Evolutionary conservation across 768 basidiomycete genomes (phyloP), one percentile per base, ranked within the genome.

Genomic region (Punctularia strigosozonata): DNA sequence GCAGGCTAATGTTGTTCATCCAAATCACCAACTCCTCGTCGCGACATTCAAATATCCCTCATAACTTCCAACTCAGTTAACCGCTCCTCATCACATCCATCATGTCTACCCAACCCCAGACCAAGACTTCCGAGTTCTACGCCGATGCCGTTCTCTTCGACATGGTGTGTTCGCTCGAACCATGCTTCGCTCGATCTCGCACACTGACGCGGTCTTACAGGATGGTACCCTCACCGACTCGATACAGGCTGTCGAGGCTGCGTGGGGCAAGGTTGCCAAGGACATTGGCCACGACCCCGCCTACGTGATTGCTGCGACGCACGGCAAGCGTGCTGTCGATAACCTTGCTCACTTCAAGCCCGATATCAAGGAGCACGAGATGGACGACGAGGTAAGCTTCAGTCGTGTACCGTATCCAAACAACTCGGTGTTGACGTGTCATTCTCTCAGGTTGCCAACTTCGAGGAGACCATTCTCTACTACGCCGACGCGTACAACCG

Each of bases 271-370:
- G 49, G 79, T 84, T 31, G 80, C 81, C 2, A 60, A 61, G 37
- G 79, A 82, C 52, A 69, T 84, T 37, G 77, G 77, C 39, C 69
- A 73, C 56, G 77, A 80, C 55, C 76, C 77, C 5, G 64, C 66
- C 41, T 65, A 72, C 40, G 77, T 81, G 45, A 80, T 83, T 50
- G 75, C 73, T 7, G 75, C 77, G 26, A 83, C 80, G n/a, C 81
- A 85, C 54, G 81, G 81, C 50, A 77, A 80, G 51, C 76, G 81
- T 43, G 82, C 80, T 8, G 65, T 80, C 50, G 81, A 84, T 62
- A 85, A 84, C 58, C 71, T 83, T 46, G 54, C 67, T 4, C 62
- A 66, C 36, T 75, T 76, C 63, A 75, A 72, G 50, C 76, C 77
- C 0, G 53, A 66, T 23, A 70, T 79, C 48, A 62, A 64, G 46